These are phyloP conservation scores for Pseudonitzschia multiseries DNA, from an alignment of 108 stramenopile species.

Conservation along the genomic window DNA sequence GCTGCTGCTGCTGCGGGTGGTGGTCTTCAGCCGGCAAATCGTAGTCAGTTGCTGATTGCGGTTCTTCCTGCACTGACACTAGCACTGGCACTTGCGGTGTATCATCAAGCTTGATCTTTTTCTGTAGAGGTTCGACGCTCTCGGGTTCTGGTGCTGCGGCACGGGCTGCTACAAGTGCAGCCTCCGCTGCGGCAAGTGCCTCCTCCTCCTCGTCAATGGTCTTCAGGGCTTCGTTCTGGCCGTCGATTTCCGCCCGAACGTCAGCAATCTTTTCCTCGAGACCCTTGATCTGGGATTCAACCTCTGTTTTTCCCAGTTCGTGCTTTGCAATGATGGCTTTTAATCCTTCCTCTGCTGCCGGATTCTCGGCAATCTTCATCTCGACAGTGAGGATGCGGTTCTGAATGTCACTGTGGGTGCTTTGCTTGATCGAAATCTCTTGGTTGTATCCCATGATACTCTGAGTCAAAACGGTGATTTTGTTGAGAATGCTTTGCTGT, in stretches of 20 bases:
- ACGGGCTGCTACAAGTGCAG: not conserved
- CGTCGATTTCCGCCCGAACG: conserved; percentile 9
- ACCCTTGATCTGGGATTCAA: conserved; percentile 4
- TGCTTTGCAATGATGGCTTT: conserved; percentile 26
- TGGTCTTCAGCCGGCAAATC: too few species aligned
- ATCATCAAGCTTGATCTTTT: not conserved
- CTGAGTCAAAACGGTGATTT: conserved; percentile 32
- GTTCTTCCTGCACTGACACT: too few species aligned
- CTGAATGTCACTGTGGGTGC: conserved; percentile 26
- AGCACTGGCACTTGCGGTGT: too few species aligned
- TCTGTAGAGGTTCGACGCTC: not conserved
- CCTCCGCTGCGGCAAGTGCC: not conserved
- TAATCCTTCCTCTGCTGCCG: conserved; percentile 18
- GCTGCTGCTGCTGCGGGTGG: too few species aligned
- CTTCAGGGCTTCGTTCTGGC: conserved; percentile 17
- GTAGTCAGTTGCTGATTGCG: too few species aligned
- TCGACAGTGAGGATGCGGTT: conserved; percentile 34
- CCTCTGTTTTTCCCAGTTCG: conserved; percentile 13
- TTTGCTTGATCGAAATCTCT: conserved; percentile 24
- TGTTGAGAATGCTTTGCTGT: conserved; percentile 33
- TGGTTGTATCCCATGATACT: conserved; percentile 29
- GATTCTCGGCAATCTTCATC: conserved; percentile 36
- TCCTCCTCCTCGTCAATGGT: conserved; percentile 4
- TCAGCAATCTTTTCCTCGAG: conserved; percentile 15
- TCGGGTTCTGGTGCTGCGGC: not conserved